Evolutionary conservation across 108 stramenopile species (phyloP), one percentile per base, ranked within the genome.

Genomic region (Tribonema minus): DNA sequence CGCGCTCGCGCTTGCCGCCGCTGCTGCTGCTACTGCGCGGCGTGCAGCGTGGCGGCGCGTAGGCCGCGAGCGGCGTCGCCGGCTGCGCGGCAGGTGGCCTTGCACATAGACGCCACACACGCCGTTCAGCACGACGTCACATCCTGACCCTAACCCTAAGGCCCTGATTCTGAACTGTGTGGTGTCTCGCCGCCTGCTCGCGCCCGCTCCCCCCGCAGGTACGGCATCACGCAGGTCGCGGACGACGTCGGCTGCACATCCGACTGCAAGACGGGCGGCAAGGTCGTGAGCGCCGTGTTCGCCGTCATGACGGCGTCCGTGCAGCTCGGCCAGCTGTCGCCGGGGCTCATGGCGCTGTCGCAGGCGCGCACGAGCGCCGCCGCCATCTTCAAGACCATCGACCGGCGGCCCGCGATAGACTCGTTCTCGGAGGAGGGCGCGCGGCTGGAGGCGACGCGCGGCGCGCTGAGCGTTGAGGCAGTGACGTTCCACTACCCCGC

Each of bases 401-500:
- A 86, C 39, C 74, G 69, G 23, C 38, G 35, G n/a, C 70, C 82
- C 38, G 20, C 9, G 7, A 86, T 86, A 28, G 84, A 86, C 28
- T 59, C 77, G 2, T 39, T 78, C 0, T 38, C 64, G 12, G 60
- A 60, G 59, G 68, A 34, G 0, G 77, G 77, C 3, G 77, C 77
- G 1, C 64, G 35, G 77, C 67, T 60, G 29, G 38, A 36, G 7
- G 36, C 36, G 33, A 54, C 54, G 28, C 23, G 15, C 6, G 40
- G 59, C 37, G 35, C 77, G 30, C 20, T 78, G 6, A 15, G 39
- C 34, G 86, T 87, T 67, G 35, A 68, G 58, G 4, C 37, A 61
- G 91, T 98, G 2, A 68, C 71, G 4, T 99, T 99, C 86, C 71
- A 88, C 33, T 99, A 98, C 81, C 93, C 96, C 6, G 39, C 76